Evolutionary conservation across 2,329 filamentous ascomycete species (phyloP), one percentile per base, ranked within the genome.

Genomic region (Calonectria fujianensis): DNA sequence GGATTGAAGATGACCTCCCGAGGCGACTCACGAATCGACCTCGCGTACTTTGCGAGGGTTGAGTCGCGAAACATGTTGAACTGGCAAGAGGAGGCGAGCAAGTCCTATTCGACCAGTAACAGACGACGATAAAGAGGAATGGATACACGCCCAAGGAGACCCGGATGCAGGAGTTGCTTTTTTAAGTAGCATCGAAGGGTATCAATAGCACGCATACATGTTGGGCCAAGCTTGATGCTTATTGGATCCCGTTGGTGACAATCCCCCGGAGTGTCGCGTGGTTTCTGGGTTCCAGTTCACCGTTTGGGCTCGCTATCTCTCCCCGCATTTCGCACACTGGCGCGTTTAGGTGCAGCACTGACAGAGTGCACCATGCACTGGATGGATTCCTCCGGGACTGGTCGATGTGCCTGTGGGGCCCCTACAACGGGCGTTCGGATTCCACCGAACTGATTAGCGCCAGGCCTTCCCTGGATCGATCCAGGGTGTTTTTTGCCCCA

Each of bases 1-100:
- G 68, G 51, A 27, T 74, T 77, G 27, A 74, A 76, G 35, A 77
- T 77, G 14, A 77, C 64, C 41, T 77, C 75, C 5, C 71, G 75
- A 11, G 74, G 75, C 16, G 75, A 77, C 24, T 74, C 70, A 10
- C 65, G 74, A 29, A 76, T 76, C 9, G 57, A 72, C 14, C 50
- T 68, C 13, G 66, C 65, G 59, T 77, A 75, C 16, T 72, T 77
- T 41, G 68, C 52, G 24, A 76, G 65, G 2, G 75, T 76, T 18
- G 71, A 77, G 13, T 76, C 71, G 39, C 37, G 50, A 37, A 76
- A 66, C 13, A 70, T 39, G 20, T 51, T 64, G 61, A 39, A 37
- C 5, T 7, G 9, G 10, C 41, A 37, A 39, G 4, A 24, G 50
- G 35, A 54, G 32, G 32, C 24, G 54, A 74, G 10, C 18, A 54